Evolutionary conservation across 2,329 filamentous ascomycete genomes (phyloP), one percentile per base, ranked within the genome.

Genomic region (Epichloe sibirici): DNA sequence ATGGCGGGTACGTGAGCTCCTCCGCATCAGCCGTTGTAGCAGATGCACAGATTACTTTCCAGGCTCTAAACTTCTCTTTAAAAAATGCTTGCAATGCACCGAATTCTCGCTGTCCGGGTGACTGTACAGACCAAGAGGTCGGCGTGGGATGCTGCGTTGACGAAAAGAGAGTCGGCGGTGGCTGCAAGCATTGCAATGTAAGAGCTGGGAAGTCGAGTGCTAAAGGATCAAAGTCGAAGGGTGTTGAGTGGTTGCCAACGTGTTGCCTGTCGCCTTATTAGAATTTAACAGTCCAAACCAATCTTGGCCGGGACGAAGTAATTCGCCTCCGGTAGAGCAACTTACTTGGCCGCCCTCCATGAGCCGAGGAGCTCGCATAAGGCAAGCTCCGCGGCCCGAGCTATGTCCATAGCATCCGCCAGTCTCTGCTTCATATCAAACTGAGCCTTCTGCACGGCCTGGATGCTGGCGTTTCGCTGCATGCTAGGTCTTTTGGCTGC

Each of bases 171-270:
- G 88, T 93, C 4, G 88, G 83, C 3, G 90, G 89, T 9, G 87
- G 77, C 38, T 86, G 81, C 1, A 97, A 80, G 58, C 91, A 85
- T 57, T 86, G 87, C 11, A 96, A 78, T 38, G 85, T 89, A 42
- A 97, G 77, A 6, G 86, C 83, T 6, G 90, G 89, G 62, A 95
- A 96, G 55, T 89, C 89, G 65, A 95, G 81, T 5, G 86, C 77
- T 55, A 90, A 80, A 37, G 91, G 86, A 58, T 96, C 88, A 69
- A 95, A 94, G 58, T 91, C 86, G 60, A 85, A 84, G 3, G 81
- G 80, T 59, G 74, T 71, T 8, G 77, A 77, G 49, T 71, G 70
- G 57, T 74, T 71, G 55, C 81, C 75, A 48, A 81, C 71, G 46
- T 79, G 74, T 60, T 76, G 73, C 59, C 79, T 82, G 50, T 1